phyloP scores from a whole-genome alignment of 2,329 filamentous ascomycete species.

The Talaromyces sp. region DNA sequence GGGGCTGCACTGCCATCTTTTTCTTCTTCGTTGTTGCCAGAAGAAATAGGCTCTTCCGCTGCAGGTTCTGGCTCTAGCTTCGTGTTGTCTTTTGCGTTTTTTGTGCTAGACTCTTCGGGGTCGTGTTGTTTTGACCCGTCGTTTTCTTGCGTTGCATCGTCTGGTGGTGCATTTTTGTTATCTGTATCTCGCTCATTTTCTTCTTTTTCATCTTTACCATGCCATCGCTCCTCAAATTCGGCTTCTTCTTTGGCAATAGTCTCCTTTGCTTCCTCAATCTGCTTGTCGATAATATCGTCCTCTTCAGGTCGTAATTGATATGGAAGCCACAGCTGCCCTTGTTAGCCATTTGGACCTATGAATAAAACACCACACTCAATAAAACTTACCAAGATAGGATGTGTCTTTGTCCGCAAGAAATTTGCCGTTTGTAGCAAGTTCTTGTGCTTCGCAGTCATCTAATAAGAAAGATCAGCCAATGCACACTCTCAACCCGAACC shows the following conservation, averaged over 20 bases:
- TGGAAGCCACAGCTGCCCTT: slow-evolving; percentile 72
- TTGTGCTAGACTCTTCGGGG: slow-evolving; percentile 21
- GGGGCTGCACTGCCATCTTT: slow-evolving; percentile 34
- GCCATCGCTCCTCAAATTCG: slow-evolving; percentile 54
- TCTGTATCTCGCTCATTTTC: slow-evolving; percentile 26
- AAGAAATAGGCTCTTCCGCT: slow-evolving; percentile 15
- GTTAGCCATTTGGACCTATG: not conserved
- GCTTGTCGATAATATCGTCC: slow-evolving; percentile 64
- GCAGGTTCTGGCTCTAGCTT: not conserved
- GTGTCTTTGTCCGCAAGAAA: slow-evolving; percentile 66
- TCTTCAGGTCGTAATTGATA: slow-evolving; percentile 70
- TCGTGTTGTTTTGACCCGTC: slow-evolving; percentile 10
- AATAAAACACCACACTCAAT: not conserved
- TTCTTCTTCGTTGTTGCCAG: slow-evolving; percentile 24
- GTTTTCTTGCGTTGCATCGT: slow-evolving; percentile 40
- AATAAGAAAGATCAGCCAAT: not conserved
- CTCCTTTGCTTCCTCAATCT: slow-evolving; percentile 62
- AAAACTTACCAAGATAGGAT: slow-evolving; percentile 67
- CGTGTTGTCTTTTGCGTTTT: slow-evolving; percentile 15
- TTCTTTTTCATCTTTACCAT: slow-evolving; percentile 24
- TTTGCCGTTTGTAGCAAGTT: slow-evolving; percentile 68
- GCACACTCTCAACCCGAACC: not conserved
- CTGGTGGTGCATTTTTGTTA: slow-evolving; percentile 17
- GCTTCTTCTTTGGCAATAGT: slow-evolving; percentile 61
- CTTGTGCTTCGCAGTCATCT: slow-evolving; percentile 73